Base-by-base conservation (phyloP, 2,329 filamentous ascomycete genomes). In the Ophiobolus disseminans region DNA sequence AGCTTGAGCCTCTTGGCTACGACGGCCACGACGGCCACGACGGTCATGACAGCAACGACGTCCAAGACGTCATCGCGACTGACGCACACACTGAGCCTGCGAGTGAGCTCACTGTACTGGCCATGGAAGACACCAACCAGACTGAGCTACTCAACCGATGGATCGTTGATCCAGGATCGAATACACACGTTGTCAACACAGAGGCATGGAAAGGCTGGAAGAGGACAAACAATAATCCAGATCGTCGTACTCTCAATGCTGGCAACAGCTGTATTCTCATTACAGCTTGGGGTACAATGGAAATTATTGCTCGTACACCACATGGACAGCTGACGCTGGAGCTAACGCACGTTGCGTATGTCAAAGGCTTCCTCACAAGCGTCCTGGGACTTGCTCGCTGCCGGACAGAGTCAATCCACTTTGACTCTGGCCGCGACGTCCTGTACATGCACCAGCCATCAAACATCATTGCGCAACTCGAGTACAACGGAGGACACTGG, bases 241-340 rank as follows among this genome's bases (percentile, higher is more conserved):
- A 26, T 7, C 23, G 23, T 26, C 25, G 39, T 52, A 3, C 8
- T 35, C 6, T 20, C 41, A 31, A 26, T 11, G 23, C 23, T 26
- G 23, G 23, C 23, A 26, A 26, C 11, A 26, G 23, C 23, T 11
- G 23, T 26, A 26, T 11, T 11, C 23, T 26, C 23, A 47, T 55
- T 23, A 23, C 37, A 19, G 41, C 50, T 57, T 11, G 25, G 21
- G 6, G 26, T 40, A 26, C 23, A 35, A 23, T 30, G 32, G 10
- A 47, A 28, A 39, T 19, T 26, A 11, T 26, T 11, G 23, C 23
- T 26, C 23, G 23, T 11, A 26, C 23, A 26, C 23, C 11, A 26
- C 11, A 26, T 26, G 23, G n/a, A n/a, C n/a, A n/a, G n/a, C n/a
- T n/a, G n/a, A n/a, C n/a, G n/a, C n/a, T n/a, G n/a, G n/a, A n/a